These are phyloP conservation scores for Parathielavia appendiculata DNA, from an alignment of 495 filamentous ascomycete species.

Conservation along the genomic window DNA sequence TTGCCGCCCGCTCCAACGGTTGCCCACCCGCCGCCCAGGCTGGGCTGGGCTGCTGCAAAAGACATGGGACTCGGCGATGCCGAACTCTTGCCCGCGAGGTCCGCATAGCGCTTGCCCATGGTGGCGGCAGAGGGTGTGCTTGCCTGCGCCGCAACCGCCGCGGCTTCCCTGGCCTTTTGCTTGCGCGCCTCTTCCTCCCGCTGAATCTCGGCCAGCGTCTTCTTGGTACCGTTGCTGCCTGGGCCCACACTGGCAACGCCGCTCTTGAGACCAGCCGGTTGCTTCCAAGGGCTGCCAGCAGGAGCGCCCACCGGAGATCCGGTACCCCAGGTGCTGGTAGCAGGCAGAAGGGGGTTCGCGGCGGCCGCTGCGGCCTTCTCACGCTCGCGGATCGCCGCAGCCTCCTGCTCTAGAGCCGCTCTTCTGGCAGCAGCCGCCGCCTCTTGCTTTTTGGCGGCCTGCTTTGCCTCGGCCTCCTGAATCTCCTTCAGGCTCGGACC, in stretches of 20 bases:
- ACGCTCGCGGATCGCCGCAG: conserved; percentile 46
- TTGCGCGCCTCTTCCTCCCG: conserved; percentile 93
- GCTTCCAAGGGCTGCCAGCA: conserved; percentile 55
- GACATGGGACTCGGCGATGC: conserved; percentile 18
- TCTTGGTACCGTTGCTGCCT: conserved; percentile 56
- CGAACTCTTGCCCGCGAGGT: conserved; percentile 74
- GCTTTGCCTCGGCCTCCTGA: conserved; percentile 88
- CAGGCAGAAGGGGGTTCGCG: conserved; percentile 69
- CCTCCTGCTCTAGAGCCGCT: conserved; percentile 70
- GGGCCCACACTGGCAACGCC: conserved; percentile 29
- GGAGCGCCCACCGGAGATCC: conserved; percentile 53
- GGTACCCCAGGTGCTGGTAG: conserved; percentile 86
- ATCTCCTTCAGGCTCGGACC: conserved; percentile 95
- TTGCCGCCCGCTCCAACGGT: conserved; percentile 96
- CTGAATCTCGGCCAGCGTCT: conserved; percentile 93
- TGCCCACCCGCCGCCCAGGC: conserved; percentile 69
- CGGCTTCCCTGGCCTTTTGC: conserved; percentile 58
- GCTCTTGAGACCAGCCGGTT: conserved; percentile 48
- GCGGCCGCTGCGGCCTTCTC: conserved; percentile 57
- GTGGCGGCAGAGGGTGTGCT: conserved; percentile 46
- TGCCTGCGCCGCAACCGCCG: conserved; percentile 34
- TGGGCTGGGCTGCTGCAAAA: conserved; percentile 19
- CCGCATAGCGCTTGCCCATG: conserved; percentile 83
- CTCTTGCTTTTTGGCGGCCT: conserved; percentile 87
- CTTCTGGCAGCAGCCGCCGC: conserved; percentile 74